A percentile compares a stretch with the other conserved stretches of the same genome.
These are phyloP conservation scores for Candida stauntonica DNA, from an alignment of 805 yeast genomes.

Conservation along the genomic window DNA sequence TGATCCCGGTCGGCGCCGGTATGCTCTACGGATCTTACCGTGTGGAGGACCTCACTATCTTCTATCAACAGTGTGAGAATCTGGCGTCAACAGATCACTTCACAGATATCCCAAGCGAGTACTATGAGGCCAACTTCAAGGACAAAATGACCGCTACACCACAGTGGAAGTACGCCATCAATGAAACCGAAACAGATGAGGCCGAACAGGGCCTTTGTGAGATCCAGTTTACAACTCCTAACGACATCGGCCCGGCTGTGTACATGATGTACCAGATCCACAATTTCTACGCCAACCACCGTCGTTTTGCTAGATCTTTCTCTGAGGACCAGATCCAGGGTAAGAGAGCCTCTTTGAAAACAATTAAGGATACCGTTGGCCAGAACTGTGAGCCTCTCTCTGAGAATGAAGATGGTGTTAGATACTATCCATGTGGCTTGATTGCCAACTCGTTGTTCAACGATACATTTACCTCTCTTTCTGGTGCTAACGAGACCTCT, in stretches of 20 bases:
- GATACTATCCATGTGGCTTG: conserved; percentile 79
- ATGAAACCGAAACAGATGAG: conserved; percentile 39
- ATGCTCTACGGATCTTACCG: conserved; percentile 64
- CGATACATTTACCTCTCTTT: conserved; percentile 59
- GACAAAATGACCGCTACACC: conserved; percentile 41
- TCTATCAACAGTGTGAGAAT: conserved; percentile 67
- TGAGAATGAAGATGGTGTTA: conserved; percentile 46
- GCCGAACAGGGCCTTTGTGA: conserved; percentile 57
- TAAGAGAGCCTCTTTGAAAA: conserved; percentile 49
- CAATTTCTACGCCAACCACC: conserved; percentile 89
- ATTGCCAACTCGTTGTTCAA: conserved; percentile 79
- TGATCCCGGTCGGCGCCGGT: conserved; percentile 88
- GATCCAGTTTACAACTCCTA: conserved; percentile 71
- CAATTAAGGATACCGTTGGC: conserved; percentile 46
- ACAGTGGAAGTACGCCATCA: conserved; percentile 60
- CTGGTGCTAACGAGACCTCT: conserved; percentile 31
- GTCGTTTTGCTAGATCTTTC: conserved; percentile 86
- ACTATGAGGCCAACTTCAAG: conserved; percentile 55
- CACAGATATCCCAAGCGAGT: conserved; percentile 51
- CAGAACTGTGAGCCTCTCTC: conserved; percentile 64
- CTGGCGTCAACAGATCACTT: conserved; percentile 44
- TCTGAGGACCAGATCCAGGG: conserved; percentile 87
- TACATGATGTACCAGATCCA: conserved; percentile 79
- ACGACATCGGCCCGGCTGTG: conserved; percentile 67
- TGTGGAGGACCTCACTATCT: conserved; percentile 68